Evolutionary conservation across 1,284 basidiomycete species (phyloP).

Genomic region (Cutaneotrichosporon arboriforme): DNA sequence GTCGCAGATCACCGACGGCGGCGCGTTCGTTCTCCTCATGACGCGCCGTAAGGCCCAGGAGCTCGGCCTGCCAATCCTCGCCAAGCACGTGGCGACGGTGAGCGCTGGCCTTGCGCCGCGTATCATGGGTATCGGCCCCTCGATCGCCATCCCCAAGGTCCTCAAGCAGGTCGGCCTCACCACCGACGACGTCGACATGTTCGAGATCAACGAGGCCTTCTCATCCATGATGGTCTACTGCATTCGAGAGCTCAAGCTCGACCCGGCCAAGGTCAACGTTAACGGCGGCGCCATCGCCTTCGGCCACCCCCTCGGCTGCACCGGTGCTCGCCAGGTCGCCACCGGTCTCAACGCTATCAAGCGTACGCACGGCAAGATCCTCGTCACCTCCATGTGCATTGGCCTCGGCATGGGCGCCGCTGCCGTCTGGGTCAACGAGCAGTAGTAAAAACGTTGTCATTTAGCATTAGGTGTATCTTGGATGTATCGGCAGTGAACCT

Average conservation of each 20-base stretch:
- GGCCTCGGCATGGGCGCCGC: constrained; percentile 74
- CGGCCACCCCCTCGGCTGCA: constrained; percentile 65
- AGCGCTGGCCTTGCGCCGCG: constrained; percentile 76
- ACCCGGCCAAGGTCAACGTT: constrained; percentile 76
- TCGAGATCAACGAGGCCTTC: constrained; percentile 79
- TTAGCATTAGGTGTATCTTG: neutral
- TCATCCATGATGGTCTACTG: constrained; percentile 76
- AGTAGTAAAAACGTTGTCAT: constrained; percentile 15
- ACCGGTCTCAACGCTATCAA: constrained; percentile 79
- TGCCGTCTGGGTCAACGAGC: constrained; percentile 49
- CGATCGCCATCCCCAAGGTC: constrained; percentile 69
- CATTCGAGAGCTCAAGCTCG: constrained; percentile 62
- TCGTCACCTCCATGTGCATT: constrained; percentile 93
- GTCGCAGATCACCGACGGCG: constrained; percentile 92
- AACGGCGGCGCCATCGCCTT: constrained; percentile 86
- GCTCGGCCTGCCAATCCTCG: constrained; percentile 82
- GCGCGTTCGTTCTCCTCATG: constrained; percentile 85
- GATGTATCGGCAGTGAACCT: too few relatives aligned
- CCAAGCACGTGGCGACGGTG: constrained; percentile 78
- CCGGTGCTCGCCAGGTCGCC: constrained; percentile 79
- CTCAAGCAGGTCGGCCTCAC: constrained; percentile 64
- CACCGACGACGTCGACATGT: constrained; percentile 75
- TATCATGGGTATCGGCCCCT: constrained; percentile 86
- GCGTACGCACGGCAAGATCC: constrained; percentile 72
- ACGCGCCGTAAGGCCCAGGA: constrained; percentile 80